These are phyloP conservation scores for Microsporum audouinii DNA, from an alignment of 2,329 filamentous ascomycete species.

Conservation along the genomic window DNA sequence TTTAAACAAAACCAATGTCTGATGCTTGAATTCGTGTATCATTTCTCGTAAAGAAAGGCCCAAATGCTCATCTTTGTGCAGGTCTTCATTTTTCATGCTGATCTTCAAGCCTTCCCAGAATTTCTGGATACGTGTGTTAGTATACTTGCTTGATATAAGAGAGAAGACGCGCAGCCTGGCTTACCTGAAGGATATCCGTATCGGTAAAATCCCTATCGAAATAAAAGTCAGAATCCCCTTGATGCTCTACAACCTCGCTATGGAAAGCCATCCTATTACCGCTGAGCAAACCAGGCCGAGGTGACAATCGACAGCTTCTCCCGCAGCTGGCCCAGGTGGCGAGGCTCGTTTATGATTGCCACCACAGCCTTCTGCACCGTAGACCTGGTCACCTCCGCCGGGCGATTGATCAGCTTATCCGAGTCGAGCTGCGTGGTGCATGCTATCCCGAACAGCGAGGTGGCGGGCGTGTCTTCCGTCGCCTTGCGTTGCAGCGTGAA, in stretches of 20 bases:
- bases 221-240: background rate
- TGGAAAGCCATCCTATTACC: conserved; percentile 29
- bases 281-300: conserved; percentile 91
- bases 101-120: conserved; percentile 77
- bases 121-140: conserved; percentile 39
- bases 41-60: conserved; percentile 72
- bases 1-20: conserved; percentile 88
- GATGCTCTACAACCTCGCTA: background rate
- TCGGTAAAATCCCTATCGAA: conserved; percentile 65
- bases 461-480: conserved; percentile 41
- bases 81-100: conserved; percentile 50
- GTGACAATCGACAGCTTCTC: conserved; percentile 86
- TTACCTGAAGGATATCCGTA: conserved; percentile 66
- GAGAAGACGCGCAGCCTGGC: conserved; percentile 11
- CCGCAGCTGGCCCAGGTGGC: conserved; percentile 79
- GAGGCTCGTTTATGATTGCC: conserved; percentile 81
- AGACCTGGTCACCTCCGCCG: conserved; percentile 84
- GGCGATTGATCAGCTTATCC: conserved; percentile 61
- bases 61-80: conserved; percentile 74
- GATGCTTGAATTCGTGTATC: conserved; percentile 86
- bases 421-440: conserved; percentile 88
- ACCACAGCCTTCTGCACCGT: conserved; percentile 98
- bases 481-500: conserved; percentile 67
- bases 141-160: background rate
- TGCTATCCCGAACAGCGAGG: conserved; percentile 88